Evolutionary conservation across 768 basidiomycete species (phyloP).

Genomic region (Termitomyces sp.): DNA sequence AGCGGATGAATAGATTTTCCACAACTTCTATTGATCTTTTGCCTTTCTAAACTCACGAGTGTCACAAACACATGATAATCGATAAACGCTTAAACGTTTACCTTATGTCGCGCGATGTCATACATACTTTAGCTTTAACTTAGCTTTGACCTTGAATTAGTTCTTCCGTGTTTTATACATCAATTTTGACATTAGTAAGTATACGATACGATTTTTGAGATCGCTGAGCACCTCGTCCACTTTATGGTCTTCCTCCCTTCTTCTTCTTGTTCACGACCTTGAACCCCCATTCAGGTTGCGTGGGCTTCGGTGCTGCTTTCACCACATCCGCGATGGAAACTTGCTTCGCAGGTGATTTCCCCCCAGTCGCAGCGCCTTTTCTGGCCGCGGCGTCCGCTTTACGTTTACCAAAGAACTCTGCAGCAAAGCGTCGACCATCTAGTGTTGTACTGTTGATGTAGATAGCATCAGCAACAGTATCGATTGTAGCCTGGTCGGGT

Average conservation of each 20-base stretch:
- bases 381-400: constrained; percentile 69
- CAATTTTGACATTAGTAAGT: constrained; percentile 11
- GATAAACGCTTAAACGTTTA: too few species aligned
- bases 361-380: constrained; percentile 31
- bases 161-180: constrained; percentile 7
- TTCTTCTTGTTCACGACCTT: constrained; percentile 97
- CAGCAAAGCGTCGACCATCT: constrained; percentile 91
- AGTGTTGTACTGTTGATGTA: constrained; percentile 93
- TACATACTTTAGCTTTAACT: too few species aligned
- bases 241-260: constrained; percentile 61
- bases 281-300: constrained; percentile 80
- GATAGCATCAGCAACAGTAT: constrained; percentile 93
- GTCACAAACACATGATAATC: neutral
- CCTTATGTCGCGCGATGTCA: neutral
- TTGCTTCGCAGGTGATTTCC: constrained; percentile 41
- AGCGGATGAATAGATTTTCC: too few species aligned
- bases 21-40: too few species aligned
- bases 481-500: constrained; percentile 71
- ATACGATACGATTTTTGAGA: neutral
- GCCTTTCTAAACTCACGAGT: too few species aligned
- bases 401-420: constrained; percentile 83
- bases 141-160: constrained; percentile 4
- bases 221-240: neutral
- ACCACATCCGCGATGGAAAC: constrained; percentile 87
- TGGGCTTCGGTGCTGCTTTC: constrained; percentile 76